Evolutionary conservation across 257 asterid genomes (phyloP).

Genomic region (Solanum verrucosum): DNA sequence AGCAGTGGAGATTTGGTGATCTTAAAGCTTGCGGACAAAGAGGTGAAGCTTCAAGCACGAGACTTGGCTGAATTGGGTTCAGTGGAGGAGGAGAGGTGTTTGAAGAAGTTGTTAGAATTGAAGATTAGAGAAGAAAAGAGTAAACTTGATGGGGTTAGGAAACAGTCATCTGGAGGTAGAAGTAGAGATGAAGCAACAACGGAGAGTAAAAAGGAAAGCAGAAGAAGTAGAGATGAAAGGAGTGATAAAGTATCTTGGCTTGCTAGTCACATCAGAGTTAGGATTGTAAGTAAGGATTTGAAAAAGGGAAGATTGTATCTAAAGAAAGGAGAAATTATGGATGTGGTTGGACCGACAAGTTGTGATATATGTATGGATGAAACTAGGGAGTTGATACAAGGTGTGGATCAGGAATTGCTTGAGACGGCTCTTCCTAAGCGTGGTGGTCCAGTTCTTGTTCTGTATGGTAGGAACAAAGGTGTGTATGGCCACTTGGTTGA

Average conservation of each 20-base stretch:
- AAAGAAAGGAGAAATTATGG: constrained; percentile 73
- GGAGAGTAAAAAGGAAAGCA: constrained; percentile 5
- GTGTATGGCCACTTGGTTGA: constrained; percentile 69
- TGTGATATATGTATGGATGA: constrained; percentile 71
- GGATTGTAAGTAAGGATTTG: constrained; percentile 49
- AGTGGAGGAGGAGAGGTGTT: constrained; percentile 48
- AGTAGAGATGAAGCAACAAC: neutral
- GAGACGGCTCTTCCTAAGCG: constrained; percentile 78
- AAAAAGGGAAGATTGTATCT: constrained; percentile 60
- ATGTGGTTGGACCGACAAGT: constrained; percentile 62
- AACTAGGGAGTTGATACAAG: constrained; percentile 60
- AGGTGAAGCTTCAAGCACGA: constrained; percentile 26
- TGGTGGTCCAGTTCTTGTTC: constrained; percentile 72
- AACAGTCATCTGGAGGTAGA: neutral
- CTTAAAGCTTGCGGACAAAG: constrained; percentile 40
- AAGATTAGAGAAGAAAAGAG: constrained; percentile 13
- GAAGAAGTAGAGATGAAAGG: constrained; percentile 1
- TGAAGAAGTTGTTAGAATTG: constrained; percentile 49
- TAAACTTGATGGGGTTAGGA: neutral
- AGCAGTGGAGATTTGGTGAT: constrained; percentile 34
- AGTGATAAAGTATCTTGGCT: constrained; percentile 46
- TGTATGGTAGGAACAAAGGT: constrained; percentile 68
- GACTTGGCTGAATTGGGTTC: constrained; percentile 72
- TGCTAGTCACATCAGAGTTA: constrained; percentile 68
- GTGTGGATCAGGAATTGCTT: constrained; percentile 57